Evolutionary conservation across 2,329 filamentous ascomycete genomes (phyloP).

Genomic region (Colletotrichum falcatum): DNA sequence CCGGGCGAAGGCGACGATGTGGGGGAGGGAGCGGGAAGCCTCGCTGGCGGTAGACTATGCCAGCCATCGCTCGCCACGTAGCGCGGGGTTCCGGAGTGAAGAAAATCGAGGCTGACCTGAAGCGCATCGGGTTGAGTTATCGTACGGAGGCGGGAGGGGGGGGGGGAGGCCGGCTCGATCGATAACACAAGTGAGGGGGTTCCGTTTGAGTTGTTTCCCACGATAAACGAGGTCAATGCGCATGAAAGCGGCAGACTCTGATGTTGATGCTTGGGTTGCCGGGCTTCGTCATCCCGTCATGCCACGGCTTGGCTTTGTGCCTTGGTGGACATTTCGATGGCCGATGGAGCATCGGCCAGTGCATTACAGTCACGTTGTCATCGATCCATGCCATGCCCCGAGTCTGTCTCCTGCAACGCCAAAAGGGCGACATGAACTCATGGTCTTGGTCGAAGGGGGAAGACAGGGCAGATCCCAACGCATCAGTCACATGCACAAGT

Average conservation of each 20-base stretch:
- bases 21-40: not conserved
- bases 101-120: constrained; percentile 9
- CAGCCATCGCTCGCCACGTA: constrained; percentile 28
- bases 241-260: constrained; percentile 7
- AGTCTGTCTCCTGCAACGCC: not conserved
- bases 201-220: not conserved
- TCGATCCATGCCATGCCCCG: not conserved
- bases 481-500: constrained; percentile 5
- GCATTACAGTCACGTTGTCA: not conserved
- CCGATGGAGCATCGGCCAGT: not conserved
- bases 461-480: not conserved
- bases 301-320: not conserved
- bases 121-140: not conserved
- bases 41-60: constrained; percentile 13
- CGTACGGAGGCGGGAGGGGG: not conserved
- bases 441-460: not conserved
- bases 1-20: not conserved
- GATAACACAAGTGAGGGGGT: not conserved
- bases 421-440: not conserved
- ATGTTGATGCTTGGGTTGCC: not conserved
- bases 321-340: not conserved
- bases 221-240: constrained; percentile 16
- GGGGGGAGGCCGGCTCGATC: no score
- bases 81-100: not conserved
- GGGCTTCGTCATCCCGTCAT: not conserved